Percentiles rank a stretch among this genome's conserved stretches.
phyloP scores from a whole-genome alignment of 208 protist species.

The Zelonia costaricensis region DNA sequence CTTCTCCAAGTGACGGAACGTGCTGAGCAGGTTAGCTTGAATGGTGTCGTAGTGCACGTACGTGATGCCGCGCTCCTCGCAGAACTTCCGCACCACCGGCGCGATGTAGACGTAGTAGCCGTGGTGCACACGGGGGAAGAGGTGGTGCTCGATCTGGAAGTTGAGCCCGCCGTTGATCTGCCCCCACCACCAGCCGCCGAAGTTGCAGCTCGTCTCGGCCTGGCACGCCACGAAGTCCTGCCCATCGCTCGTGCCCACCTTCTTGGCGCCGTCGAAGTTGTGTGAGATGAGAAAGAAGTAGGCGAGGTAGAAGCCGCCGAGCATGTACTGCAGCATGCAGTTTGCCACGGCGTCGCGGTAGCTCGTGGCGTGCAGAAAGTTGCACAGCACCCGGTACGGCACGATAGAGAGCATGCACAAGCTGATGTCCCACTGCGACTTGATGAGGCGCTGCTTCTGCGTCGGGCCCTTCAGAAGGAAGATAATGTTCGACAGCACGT shows the following conservation, averaged over 20 bases:
- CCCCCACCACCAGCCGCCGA: constrained; percentile 75
- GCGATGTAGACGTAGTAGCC: constrained; percentile 77
- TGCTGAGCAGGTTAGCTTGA: constrained; percentile 65
- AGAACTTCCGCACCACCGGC: constrained; percentile 67
- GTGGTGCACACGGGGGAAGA: constrained; percentile 86
- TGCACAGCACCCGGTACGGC: constrained; percentile 56
- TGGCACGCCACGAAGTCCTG: constrained; percentile 68
- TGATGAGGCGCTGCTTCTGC: constrained; percentile 55
- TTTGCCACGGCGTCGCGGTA: constrained; percentile 35
- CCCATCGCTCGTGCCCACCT: constrained; percentile 49
- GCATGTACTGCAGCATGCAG: constrained; percentile 62
- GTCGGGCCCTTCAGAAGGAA: constrained; percentile 58
- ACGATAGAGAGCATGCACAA: constrained; percentile 57
- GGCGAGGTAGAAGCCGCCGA: constrained; percentile 81
- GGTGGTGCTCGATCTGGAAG: constrained; percentile 91
- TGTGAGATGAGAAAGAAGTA: constrained; percentile 87
- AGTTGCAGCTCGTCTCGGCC: constrained; percentile 74
- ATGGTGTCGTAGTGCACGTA: constrained; percentile 80
- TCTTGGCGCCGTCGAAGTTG: constrained; percentile 79
- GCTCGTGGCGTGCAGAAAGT: constrained; percentile 56
- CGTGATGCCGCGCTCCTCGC: constrained; percentile 56
- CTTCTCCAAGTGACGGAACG: constrained; percentile 59
- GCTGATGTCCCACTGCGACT: constrained; percentile 59
- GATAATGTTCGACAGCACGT: constrained; percentile 62
- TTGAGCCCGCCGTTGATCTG: constrained; percentile 85